These are phyloP conservation scores for Tylopilus subfusipes DNA, from an alignment of 768 basidiomycete genomes.

Conservation along the genomic window DNA sequence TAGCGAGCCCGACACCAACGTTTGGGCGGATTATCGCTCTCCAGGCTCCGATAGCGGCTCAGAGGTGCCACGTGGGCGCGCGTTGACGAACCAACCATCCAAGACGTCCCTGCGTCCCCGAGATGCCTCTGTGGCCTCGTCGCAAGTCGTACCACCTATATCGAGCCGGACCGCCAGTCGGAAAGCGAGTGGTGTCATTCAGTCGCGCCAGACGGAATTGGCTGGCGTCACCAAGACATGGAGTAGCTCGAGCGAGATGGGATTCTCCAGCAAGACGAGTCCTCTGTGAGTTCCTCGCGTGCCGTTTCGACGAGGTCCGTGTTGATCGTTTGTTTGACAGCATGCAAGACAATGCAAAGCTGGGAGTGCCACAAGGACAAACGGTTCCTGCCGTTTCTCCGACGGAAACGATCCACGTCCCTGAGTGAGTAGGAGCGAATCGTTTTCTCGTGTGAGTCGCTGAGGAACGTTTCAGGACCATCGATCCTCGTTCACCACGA, in stretches of 20 bases:
- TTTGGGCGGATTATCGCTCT: constrained; percentile 27
- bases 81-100: constrained; percentile 17
- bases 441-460: background rate
- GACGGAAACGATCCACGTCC: constrained; percentile 28
- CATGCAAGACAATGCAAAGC: constrained; percentile 25
- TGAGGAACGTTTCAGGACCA: constrained; percentile 6
- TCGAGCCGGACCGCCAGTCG: constrained; percentile 24
- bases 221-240: constrained; percentile 33
- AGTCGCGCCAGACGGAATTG: constrained; percentile 28
- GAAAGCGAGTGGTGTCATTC: constrained; percentile 24
- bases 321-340: constrained; percentile 11
- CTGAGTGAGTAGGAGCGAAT: constrained; percentile 22
- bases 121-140: constrained; percentile 26
- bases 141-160: constrained; percentile 15
- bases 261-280: constrained; percentile 17
- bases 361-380: constrained; percentile 8
- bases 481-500: constrained; percentile 33
- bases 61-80: constrained; percentile 20
- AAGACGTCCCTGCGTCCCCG: constrained; percentile 24
- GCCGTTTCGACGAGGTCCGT: background rate
- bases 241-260: constrained; percentile 26
- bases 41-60: constrained; percentile 20
- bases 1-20: constrained; percentile 21
- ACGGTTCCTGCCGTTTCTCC: constrained; percentile 19
- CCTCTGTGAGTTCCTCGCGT: constrained; percentile 15